phyloP scores from a whole-genome alignment of 768 basidiomycete genomes.

The Cystobasidium onofrii region DNA sequence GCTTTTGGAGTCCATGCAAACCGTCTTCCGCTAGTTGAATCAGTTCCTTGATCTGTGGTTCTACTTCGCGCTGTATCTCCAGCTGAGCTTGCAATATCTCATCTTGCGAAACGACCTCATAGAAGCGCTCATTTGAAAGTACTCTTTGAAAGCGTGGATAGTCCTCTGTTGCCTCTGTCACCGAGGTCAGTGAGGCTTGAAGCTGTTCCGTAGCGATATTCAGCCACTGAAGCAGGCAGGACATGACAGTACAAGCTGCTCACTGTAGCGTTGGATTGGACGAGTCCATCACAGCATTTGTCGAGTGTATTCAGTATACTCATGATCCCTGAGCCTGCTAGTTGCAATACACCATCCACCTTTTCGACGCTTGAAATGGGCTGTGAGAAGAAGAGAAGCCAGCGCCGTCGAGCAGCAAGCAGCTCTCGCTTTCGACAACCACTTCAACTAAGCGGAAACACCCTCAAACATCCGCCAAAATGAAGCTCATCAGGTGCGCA shows the following conservation, averaged over 20 bases:
- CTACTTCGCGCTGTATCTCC: slow-evolving; percentile 13
- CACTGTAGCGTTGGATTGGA: slow-evolving; percentile 2
- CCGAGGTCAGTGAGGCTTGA: slow-evolving; percentile 3
- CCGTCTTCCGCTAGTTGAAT: slow-evolving; percentile 14
- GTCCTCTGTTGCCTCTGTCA: neutral
- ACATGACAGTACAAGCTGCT: neutral
- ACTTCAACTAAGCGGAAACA: neutral
- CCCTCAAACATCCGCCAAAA: slow-evolving; percentile 14
- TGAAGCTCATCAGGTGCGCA: slow-evolving; percentile 35
- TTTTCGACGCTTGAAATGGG: neutral
- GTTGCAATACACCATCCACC: too few relatives aligned
- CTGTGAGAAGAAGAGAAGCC: too few relatives aligned
- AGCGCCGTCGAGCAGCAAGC: too few relatives aligned
- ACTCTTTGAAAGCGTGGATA: neutral
- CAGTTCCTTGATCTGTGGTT: slow-evolving; percentile 28
- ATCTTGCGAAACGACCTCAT: slow-evolving; percentile 17
- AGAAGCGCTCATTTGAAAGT: neutral
- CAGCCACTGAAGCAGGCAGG: neutral
- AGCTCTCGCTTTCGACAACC: neutral
- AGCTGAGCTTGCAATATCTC: slow-evolving; percentile 21
- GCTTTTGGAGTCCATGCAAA: neutral
- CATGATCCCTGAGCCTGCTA: too few relatives aligned
- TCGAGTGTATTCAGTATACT: neutral
- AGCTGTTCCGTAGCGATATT: neutral
- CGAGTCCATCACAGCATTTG: slow-evolving; percentile 2